Conservation (phyloP, 2,329 filamentous ascomycete species). For the Myriosclerotinia scirpicola region DNA sequence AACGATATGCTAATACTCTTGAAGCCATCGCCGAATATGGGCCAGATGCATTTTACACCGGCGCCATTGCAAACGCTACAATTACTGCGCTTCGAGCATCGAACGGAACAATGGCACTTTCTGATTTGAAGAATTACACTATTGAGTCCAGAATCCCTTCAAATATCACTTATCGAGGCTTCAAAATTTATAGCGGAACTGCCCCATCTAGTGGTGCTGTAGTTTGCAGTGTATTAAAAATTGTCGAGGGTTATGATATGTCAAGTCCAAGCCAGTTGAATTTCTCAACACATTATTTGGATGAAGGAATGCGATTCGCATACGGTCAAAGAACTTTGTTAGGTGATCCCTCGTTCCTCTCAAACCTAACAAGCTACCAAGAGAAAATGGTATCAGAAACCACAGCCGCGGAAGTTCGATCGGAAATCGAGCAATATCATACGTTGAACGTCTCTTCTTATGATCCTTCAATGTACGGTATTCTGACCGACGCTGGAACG, state of each 20-base stretch:
- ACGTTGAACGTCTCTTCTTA: slow-evolving; percentile 62
- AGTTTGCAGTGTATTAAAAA: slow-evolving; percentile 73
- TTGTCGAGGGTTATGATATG: slow-evolving; percentile 70
- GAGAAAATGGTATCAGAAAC: slow-evolving; percentile 51
- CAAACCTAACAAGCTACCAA: slow-evolving; percentile 60
- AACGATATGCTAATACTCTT: slow-evolving; percentile 77
- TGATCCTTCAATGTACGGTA: slow-evolving; percentile 60
- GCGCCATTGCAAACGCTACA: slow-evolving; percentile 70
- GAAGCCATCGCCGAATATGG: slow-evolving; percentile 74
- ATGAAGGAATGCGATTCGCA: slow-evolving; percentile 66
- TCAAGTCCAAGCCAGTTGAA: slow-evolving; percentile 55
- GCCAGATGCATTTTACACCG: slow-evolving; percentile 70
- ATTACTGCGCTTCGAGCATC: slow-evolving; percentile 64
- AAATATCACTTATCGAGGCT: slow-evolving; percentile 66
- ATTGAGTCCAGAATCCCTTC: slow-evolving; percentile 63
- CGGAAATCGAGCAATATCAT: slow-evolving; percentile 56
- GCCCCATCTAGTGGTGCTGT: slow-evolving; percentile 80
- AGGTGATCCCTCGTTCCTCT: slow-evolving; percentile 61
- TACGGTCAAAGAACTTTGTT: slow-evolving; percentile 63
- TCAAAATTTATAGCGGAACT: slow-evolving; percentile 66
- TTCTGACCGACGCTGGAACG: slow-evolving; percentile 51
- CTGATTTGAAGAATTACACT: slow-evolving; percentile 73
- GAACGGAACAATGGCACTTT: slow-evolving; percentile 83
- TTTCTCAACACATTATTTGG: slow-evolving; percentile 63
- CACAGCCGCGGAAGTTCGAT: slow-evolving; percentile 54